phyloP scores from a whole-genome alignment of 2,329 filamentous ascomycete genomes.

The Rhynchosporium graminicola region DNA sequence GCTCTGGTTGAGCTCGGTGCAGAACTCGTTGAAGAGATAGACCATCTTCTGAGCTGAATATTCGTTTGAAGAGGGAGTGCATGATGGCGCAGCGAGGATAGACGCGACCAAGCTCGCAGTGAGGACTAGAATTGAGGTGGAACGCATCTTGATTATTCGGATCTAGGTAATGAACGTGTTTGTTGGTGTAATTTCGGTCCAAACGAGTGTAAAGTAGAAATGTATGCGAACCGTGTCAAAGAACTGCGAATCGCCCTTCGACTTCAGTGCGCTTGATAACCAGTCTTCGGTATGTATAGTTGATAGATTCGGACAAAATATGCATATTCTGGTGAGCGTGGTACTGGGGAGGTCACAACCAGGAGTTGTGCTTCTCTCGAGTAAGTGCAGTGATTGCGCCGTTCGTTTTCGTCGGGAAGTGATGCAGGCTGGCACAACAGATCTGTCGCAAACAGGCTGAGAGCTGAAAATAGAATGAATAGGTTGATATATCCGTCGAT shows the following conservation, averaged over 20 bases:
- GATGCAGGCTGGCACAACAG: slow-evolving; percentile 11
- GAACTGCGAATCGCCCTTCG: slow-evolving; percentile 8
- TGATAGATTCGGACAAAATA: slow-evolving; percentile 10
- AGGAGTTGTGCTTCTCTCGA: neutral
- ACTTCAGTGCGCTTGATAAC: neutral
- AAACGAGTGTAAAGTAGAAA: neutral
- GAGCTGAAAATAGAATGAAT: slow-evolving; percentile 4
- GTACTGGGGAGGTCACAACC: neutral
- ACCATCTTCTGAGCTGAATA: slow-evolving; percentile 17
- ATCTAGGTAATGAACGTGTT: neutral
- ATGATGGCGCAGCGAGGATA: slow-evolving; percentile 8
- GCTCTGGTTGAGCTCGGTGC: slow-evolving; percentile 1
- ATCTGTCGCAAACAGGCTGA: slow-evolving; percentile 12
- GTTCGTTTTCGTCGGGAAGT: slow-evolving; percentile 6
- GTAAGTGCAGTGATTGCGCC: neutral
- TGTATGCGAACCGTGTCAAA: neutral
- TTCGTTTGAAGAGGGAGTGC: neutral
- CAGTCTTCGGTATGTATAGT: slow-evolving; percentile 1
- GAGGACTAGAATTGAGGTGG: slow-evolving; percentile 15
- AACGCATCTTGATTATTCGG: slow-evolving; percentile 13
- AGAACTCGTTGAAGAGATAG: slow-evolving; percentile 21
- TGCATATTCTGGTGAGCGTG: slow-evolving; percentile 13
- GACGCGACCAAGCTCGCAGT: slow-evolving; percentile 17
- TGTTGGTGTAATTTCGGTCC: neutral
- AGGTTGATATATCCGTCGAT: neutral